Conservation (phyloP, 805 yeast genomes). For the Metschnikowia borealis region DNA sequence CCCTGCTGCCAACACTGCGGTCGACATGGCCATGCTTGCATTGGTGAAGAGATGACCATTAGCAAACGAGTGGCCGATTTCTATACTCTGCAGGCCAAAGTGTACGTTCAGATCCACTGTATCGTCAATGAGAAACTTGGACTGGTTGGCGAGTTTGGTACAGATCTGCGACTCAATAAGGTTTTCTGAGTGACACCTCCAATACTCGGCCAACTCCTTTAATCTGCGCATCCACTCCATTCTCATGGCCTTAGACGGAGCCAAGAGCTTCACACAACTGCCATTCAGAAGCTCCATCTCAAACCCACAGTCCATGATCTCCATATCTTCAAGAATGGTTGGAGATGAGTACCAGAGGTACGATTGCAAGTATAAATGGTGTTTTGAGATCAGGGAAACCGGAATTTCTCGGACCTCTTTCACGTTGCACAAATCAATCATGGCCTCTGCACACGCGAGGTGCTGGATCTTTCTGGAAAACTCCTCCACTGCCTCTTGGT, state of each 20-base stretch:
- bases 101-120: conserved; percentile 52
- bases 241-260: conserved; percentile 46
- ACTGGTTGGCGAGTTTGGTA: conserved; percentile 44
- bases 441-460: conserved; percentile 53
- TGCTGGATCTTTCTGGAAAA: conserved; percentile 57
- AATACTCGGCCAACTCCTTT: conserved; percentile 44
- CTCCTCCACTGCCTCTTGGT: conserved; percentile 59
- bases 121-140: conserved; percentile 48
- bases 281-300: conserved; percentile 49
- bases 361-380: conserved; percentile 27
- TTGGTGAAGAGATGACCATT: conserved; percentile 53
- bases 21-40: conserved; percentile 54
- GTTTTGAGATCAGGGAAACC: conserved; percentile 13
- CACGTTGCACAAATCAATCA: conserved; percentile 57
- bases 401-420: conserved; percentile 35
- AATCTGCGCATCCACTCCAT: conserved; percentile 67
- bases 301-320: conserved; percentile 46
- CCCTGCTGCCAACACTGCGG: conserved; percentile 62
- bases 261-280: conserved; percentile 47
- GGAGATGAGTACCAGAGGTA: conserved; percentile 30
- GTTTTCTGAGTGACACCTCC: conserved; percentile 46
- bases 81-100: conserved; percentile 23
- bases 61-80: conserved; percentile 37
- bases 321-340: conserved; percentile 22
- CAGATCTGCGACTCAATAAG: conserved; percentile 36